Evolutionary conservation across 2,329 filamentous ascomycete species (phyloP), one percentile per base, ranked within the genome.

Genomic region (Fusarium torulosum): DNA sequence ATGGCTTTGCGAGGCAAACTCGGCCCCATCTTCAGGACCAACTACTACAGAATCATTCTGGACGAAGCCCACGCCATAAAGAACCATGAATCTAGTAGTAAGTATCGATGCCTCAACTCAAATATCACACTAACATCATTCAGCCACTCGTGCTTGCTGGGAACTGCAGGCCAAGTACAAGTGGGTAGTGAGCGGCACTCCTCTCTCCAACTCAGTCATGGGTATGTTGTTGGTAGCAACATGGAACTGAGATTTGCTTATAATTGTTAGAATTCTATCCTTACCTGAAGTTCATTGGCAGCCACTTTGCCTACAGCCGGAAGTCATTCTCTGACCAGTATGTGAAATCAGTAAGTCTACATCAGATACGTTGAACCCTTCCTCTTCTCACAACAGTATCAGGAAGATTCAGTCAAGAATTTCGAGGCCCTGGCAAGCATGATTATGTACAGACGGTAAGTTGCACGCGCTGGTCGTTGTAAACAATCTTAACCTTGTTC

Each of bases 41-140:
- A 77, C 0, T 87, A 82, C 77, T 81, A 84, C 40, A 76, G 88
- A 2, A 61, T 89, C 5, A 80, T 89, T 2, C 75, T 89, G 0
- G 87, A 89, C 44, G 87, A 89, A 67, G 85, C 82, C 0, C 86
- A 88, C 49, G 69, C 68, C 0, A 86, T 89, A 4, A 35, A 35
- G 33, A 35, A 86, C 29, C 75, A 80, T 7, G 56, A 56, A 0
- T 73, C 75, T 0, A 53, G 66, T 10, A 75, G 79, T 80, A 45
- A 33, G 43, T 21, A 35, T n/a, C 9, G 23, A 25, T 25, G 23
- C 9, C 23, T 9, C 23, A 25, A 25, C 8, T 25, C 23, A 9
- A 25, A 2, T 25, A 9, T 25, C 23, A 25, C 9, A 25, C 23
- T 25, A 9, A 25, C 23, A 25, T 25, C 2, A 25, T 9, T 9